Evolutionary conservation across 1,284 basidiomycete genomes (phyloP).

Genomic region (Papiliotrema fonsecae): DNA sequence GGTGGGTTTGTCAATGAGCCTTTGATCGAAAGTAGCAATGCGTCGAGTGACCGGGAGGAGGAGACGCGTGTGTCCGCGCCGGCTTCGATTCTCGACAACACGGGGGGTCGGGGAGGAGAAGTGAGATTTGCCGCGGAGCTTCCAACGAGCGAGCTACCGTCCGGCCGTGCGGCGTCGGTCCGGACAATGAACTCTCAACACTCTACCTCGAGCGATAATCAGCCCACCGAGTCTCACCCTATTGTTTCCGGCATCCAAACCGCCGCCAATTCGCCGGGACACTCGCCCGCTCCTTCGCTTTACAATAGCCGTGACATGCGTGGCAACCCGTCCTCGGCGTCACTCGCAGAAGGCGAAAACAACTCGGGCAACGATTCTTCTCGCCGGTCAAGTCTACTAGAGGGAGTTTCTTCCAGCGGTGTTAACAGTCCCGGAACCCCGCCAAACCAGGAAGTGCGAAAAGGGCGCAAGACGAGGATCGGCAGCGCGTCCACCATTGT

Average conservation of each 20-base stretch:
- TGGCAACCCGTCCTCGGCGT: neutral
- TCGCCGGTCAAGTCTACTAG: conserved; percentile 6
- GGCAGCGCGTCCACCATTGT: conserved; percentile 31
- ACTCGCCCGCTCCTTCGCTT: conserved; percentile 22
- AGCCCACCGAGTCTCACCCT: conserved; percentile 18
- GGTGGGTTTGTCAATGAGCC: neutral
- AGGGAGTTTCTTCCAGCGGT: neutral
- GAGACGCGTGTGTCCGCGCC: neutral
- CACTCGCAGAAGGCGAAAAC: neutral
- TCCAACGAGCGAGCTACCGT: neutral
- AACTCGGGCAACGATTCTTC: conserved; percentile 1
- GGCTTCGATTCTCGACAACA: neutral
- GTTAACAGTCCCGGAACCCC: conserved; percentile 5
- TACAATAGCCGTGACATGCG: too few relatives aligned
- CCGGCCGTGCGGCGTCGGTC: conserved; percentile 23
- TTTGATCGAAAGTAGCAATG: neutral
- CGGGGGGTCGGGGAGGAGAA: neutral
- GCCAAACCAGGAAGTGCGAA: conserved; percentile 11
- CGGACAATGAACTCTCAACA: conserved; percentile 21
- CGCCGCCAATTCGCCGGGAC: conserved; percentile 19
- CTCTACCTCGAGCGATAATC: conserved; percentile 15
- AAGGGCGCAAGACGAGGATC: conserved; percentile 13
- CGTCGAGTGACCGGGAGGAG: neutral
- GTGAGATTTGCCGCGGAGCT: neutral
- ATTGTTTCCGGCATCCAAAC: conserved; percentile 22